Conservation (phyloP, 176 grass and related monocot genomes). For the Oryza meyeriana region DNA sequence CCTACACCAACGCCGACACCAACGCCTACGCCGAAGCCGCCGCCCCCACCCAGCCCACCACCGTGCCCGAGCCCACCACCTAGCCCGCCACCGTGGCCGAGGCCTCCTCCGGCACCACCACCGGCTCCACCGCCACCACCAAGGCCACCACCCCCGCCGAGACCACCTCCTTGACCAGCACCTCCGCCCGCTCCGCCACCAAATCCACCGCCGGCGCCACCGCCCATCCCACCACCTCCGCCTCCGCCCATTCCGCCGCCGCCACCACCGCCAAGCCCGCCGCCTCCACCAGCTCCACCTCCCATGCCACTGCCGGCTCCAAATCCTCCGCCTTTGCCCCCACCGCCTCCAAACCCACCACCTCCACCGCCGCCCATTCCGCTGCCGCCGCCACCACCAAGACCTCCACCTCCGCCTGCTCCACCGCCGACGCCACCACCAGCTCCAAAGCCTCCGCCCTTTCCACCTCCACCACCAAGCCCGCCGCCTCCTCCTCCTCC, state of each 20-base stretch:
- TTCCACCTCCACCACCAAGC: background rate
- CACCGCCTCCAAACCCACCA: constrained; percentile 26
- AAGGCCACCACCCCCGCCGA: too few relatives aligned
- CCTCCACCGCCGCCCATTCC: constrained; percentile 22
- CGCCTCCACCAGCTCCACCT: background rate
- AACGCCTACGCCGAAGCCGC: constrained; percentile 8
- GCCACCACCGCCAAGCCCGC: background rate
- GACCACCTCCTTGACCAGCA: background rate
- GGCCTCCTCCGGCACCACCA: background rate
- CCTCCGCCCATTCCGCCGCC: background rate
- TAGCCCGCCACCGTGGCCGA: background rate
- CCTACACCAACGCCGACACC: constrained; percentile 26
- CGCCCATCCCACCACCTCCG: background rate
- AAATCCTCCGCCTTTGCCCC: background rate
- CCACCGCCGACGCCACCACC: constrained; percentile 28
- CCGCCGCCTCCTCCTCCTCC: background rate
- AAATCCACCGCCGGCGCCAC: background rate
- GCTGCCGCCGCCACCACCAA: constrained; percentile 17
- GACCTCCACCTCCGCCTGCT: background rate
- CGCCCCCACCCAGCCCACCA: background rate
- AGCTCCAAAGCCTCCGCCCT: background rate
- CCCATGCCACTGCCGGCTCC: background rate
- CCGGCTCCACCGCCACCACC: background rate
- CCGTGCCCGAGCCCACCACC: background rate
- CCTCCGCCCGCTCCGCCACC: constrained; percentile 8